These are phyloP conservation scores for Garcia nutans DNA, from an alignment of 345 rosid species.

Conservation along the genomic window DNA sequence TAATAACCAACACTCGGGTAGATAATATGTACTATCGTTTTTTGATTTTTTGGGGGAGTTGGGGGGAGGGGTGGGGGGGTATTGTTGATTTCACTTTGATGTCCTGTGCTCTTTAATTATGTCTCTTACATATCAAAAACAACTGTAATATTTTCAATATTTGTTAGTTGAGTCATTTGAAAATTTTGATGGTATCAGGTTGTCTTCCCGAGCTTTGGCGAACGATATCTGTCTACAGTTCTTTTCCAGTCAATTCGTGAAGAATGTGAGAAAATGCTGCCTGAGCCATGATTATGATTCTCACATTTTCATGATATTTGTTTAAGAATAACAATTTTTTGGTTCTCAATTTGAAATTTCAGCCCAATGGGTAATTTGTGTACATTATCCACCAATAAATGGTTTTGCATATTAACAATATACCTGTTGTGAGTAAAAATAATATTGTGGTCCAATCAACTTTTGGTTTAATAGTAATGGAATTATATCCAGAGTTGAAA, in stretches of 20 bases:
- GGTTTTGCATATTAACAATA: background rate
- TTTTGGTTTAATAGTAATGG: too few relatives aligned
- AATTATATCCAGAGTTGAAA: too few relatives aligned
- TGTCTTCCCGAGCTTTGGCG: constrained; percentile 94
- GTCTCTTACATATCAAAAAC: background rate
- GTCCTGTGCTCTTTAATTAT: background rate
- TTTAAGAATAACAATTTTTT: background rate
- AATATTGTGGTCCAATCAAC: background rate
- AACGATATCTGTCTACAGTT: constrained; percentile 77
- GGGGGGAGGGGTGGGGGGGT: too few relatives aligned
- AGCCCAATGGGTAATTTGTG: too few relatives aligned
- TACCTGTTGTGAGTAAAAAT: background rate
- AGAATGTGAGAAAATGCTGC: constrained; percentile 86
- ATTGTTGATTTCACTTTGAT: background rate
- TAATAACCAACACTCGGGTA: background rate
- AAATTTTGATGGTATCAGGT: constrained; percentile 47
- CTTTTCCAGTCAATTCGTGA: constrained; percentile 91
- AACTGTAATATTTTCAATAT: background rate
- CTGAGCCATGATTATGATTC: constrained; percentile 50
- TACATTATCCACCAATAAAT: background rate
- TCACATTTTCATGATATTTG: background rate
- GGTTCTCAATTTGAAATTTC: background rate
- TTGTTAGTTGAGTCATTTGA: background rate
- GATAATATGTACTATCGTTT: background rate
- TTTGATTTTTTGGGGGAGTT: background rate